Percentiles rank a stretch among this genome's conserved stretches.
phyloP scores from a whole-genome alignment of 495 filamentous ascomycete genomes.

The Neurospora sp. region DNA sequence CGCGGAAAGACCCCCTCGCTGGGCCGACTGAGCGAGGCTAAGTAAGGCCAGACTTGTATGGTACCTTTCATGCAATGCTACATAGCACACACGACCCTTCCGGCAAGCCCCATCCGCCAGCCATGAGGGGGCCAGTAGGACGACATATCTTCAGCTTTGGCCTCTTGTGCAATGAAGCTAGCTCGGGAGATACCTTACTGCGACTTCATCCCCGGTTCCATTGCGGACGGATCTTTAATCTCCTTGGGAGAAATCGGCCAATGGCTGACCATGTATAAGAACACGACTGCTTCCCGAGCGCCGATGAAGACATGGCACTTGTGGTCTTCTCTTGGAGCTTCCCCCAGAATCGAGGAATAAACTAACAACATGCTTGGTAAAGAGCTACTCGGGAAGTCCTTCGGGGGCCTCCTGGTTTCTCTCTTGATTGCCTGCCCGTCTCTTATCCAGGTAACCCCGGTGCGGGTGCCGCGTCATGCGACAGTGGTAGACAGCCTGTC shows the following conservation, averaged over 20 bases:
- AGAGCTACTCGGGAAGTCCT: neutral
- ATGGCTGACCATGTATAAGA: neutral
- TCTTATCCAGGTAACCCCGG: neutral
- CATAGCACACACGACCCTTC: neutral
- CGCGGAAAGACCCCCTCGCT: neutral
- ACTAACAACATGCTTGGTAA: neutral
- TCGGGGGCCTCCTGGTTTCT: neutral
- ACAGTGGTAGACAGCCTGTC: slow-evolving; percentile 10
- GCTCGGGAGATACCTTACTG: neutral
- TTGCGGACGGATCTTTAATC: neutral
- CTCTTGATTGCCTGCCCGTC: neutral
- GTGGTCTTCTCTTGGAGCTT: neutral
- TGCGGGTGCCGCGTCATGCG: slow-evolving; percentile 14
- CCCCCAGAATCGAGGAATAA: neutral
- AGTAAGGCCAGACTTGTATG: neutral
- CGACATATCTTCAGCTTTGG: neutral
- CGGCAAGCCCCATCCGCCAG: neutral
- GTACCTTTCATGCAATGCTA: neutral
- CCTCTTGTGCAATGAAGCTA: neutral
- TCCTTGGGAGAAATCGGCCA: neutral
- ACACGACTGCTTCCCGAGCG: neutral
- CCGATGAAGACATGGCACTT: neutral
- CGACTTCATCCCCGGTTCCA: neutral
- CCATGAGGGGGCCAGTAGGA: neutral
- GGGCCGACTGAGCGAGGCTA: neutral